These are phyloP conservation scores for Fusarium sp. DNA, from an alignment of 2,329 filamentous ascomycete species.

Conservation along the genomic window DNA sequence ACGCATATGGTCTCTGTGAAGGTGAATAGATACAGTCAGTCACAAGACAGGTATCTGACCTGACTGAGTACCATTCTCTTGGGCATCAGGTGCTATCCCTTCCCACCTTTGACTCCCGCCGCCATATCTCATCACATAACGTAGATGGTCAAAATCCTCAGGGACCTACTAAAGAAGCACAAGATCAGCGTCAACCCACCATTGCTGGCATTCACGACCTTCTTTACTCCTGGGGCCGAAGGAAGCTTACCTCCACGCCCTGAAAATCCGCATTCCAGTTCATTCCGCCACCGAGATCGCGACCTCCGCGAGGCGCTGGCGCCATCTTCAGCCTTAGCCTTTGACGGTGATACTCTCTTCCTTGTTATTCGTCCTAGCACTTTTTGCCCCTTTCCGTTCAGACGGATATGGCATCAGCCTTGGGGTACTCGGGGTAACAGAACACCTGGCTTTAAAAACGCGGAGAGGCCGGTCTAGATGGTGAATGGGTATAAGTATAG, in stretches of 20 bases:
- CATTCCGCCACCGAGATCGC: not conserved
- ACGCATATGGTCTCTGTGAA: not conserved
- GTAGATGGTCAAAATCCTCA: slow-evolving; percentile 12
- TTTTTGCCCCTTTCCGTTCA: not conserved
- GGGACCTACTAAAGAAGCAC: slow-evolving; percentile 5
- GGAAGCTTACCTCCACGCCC: not conserved
- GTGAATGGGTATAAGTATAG: not conserved
- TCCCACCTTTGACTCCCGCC: slow-evolving; percentile 18
- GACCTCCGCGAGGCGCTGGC: not conserved
- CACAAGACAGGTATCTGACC: not conserved
- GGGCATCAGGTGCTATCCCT: slow-evolving; percentile 3
- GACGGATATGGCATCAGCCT: not conserved
- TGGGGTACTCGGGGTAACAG: not conserved
- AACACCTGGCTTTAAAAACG: not conserved
- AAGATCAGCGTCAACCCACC: slow-evolving; percentile 6
- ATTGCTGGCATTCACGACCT: slow-evolving; percentile 2
- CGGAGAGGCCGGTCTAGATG: not conserved
- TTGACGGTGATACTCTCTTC: not conserved
- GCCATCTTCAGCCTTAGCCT: not conserved
- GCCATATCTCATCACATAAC: slow-evolving; percentile 22
- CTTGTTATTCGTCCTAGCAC: not conserved
- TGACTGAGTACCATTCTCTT: not conserved
- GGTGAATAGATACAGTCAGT: not conserved
- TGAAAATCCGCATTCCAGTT: slow-evolving; percentile 19
- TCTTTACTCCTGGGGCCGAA: not conserved